Conservation (phyloP, 176 grass and related monocot genomes). For the Oryza glaberrima region DNA sequence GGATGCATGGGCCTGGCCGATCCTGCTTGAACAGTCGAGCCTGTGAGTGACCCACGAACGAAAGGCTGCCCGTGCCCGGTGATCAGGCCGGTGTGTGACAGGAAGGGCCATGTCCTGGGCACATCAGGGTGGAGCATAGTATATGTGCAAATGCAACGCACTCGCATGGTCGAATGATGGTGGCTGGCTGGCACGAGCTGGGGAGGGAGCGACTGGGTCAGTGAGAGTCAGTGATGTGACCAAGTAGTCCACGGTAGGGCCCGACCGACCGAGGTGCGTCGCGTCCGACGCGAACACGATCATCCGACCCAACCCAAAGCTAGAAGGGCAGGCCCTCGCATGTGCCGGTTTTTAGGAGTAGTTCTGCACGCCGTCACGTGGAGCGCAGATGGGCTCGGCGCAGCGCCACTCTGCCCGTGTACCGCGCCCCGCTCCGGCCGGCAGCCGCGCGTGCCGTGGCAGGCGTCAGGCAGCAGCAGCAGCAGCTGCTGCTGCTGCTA, state of each 20-base stretch:
- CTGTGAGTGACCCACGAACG: background rate
- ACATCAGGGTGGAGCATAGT: background rate
- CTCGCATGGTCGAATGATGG: background rate
- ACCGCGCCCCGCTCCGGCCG: background rate
- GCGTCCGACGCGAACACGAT: background rate
- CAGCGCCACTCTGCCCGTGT: background rate
- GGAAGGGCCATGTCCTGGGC: background rate
- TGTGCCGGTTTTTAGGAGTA: background rate
- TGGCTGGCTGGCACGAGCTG: conserved; percentile 3
- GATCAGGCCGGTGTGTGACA: background rate
- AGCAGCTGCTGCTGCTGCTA: too few species aligned
- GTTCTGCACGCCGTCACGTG: conserved; percentile 17
- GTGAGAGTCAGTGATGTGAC: conserved; percentile 11
- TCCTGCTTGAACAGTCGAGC: background rate
- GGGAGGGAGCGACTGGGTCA: background rate
- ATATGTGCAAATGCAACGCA: background rate
- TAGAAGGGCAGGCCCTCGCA: background rate
- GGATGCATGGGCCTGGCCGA: background rate
- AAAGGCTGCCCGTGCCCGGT: background rate
- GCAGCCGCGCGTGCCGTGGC: conserved; percentile 14
- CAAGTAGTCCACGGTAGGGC: conserved; percentile 30
- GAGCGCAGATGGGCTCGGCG: background rate
- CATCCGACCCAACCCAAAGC: background rate
- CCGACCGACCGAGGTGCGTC: background rate
- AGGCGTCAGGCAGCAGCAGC: background rate